Base-by-base conservation (phyloP, 768 basidiomycete genomes). In the Leccinum broughii region DNA sequence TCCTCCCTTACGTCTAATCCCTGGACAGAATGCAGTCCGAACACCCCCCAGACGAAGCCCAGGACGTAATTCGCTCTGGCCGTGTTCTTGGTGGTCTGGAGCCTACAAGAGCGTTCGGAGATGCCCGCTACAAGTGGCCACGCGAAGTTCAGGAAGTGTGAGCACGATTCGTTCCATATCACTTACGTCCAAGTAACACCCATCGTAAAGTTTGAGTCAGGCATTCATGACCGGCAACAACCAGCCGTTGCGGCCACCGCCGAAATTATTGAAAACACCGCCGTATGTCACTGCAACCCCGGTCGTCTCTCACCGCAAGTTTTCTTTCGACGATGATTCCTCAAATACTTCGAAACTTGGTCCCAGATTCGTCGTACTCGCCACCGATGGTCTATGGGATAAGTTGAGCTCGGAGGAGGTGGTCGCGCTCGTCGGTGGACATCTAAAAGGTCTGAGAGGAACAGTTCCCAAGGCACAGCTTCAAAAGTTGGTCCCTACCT, bases 281-380 rank as follows among this genome's bases (percentile, higher is more conserved):
- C 94, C 94, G n/a, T 97, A 96, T 73, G 93, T 96, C 24, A 95
- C 83, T 34, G 86, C 94, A 15, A 79, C 80, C 7, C 94, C 94
- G 3, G 92, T 92, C 37, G 85, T 95, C 30, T 90, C 88, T 3
- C 88, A 93, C 66, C 84, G 85, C 61, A 86, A 88, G 65, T 77
- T 92, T 64, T 76, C 81, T 14, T 82, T 89, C 68, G 69, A 80
- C 14, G 60, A 75, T 30, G 55, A 59, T 28, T 67, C 70, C 56
- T 24, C 62, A 39, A 46, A 68, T 15, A 51, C 66, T n/a, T 61
- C 71, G 6, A 59, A 67, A 37, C 66, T 62, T 56, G 73, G 60
- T 62, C 80, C 14, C 24, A 86, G 87, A 61, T 97, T 97, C 75
- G 69, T 97, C 56, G 90, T 97, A 51, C 84, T 97, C 50, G 94